Evolutionary conservation across 139 green algal genomes (phyloP), one percentile per base, ranked within the genome.

Genomic region (Chlamydomonas incerta): DNA sequence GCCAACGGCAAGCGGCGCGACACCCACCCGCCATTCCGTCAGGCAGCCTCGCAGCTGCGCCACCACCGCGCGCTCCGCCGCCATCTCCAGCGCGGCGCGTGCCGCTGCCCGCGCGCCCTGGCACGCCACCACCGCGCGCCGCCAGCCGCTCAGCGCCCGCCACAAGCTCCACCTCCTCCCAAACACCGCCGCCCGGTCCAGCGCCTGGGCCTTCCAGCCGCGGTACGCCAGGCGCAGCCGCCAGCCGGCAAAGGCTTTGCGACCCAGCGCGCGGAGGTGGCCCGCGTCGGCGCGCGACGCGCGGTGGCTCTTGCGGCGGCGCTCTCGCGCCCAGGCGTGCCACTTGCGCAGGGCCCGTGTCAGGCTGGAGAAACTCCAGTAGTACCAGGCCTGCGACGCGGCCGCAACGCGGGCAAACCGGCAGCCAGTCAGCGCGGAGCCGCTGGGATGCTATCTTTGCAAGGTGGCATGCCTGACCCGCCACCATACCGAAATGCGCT

Each of bases 361-460:
- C 10, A 86, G 80, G 0, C 52, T 71, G 0, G 80, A 37, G 29
- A 86, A 86, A 34, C 80, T 63, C 46, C 37, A 86, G 28, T 80
- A 80, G 69, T 70, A 86, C 68, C 68, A 75, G 24, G 79, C 79
- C 79, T 85, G 79, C 21, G 63, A n/a, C n/a, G n/a, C n/a, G n/a
- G n/a, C n/a, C n/a, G n/a, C n/a, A n/a, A n/a, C n/a, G n/a, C n/a
- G n/a, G n/a, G n/a, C n/a, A n/a, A n/a, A n/a, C n/a, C n/a, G n/a
- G n/a, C n/a, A n/a, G n/a, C n/a, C n/a, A n/a, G n/a, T n/a, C n/a
- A n/a, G n/a, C n/a, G n/a, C n/a, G n/a, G n/a, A n/a, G n/a, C n/a
- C n/a, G n/a, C n/a, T n/a, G n/a, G n/a, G n/a, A n/a, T n/a, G n/a
- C n/a, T n/a, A n/a, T n/a, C n/a, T n/a, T n/a, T n/a, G n/a, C n/a